A percentile compares a stretch with the other conserved stretches of the same genome.
Conservation (phyloP, 202 grass and related monocot genomes). For the Carex arenaria region DNA sequence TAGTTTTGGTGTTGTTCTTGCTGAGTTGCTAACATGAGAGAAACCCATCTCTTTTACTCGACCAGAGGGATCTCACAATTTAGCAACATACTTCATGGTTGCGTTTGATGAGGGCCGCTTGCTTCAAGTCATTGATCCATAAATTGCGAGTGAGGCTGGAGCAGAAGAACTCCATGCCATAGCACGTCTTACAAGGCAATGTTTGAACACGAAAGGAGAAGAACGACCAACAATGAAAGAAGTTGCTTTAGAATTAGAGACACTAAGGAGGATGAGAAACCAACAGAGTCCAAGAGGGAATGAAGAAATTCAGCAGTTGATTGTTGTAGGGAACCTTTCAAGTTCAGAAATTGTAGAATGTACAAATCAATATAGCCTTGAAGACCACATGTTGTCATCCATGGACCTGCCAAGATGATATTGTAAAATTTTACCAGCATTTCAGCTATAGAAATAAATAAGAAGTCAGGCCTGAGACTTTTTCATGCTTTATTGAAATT, state of each 20-base stretch:
- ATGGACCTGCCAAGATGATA: slow-evolving; percentile 15
- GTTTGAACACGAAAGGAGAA: slow-evolving; percentile 48
- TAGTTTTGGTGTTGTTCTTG: slow-evolving; percentile 26
- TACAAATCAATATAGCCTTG: slow-evolving; percentile 28
- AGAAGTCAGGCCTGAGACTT: too few relatives aligned
- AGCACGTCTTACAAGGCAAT: slow-evolving; percentile 42
- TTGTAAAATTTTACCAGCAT: too few relatives aligned
- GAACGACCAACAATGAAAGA: slow-evolving; percentile 42
- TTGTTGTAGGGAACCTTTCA: neutral
- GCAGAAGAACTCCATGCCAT: slow-evolving; percentile 32
- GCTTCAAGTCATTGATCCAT: slow-evolving; percentile 32
- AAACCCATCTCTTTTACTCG: slow-evolving; percentile 39
- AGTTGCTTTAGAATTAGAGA: slow-evolving; percentile 38
- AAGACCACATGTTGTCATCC: slow-evolving; percentile 22
- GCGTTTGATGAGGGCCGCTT: slow-evolving; percentile 31
- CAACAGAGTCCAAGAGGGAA: neutral
- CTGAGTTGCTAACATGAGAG: slow-evolving; percentile 11
- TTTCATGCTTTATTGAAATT: too few relatives aligned
- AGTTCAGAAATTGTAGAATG: slow-evolving; percentile 20
- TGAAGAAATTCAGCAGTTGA: neutral
- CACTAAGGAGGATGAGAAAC: slow-evolving; percentile 15
- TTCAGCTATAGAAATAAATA: too few relatives aligned
- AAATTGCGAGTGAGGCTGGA: slow-evolving; percentile 35
- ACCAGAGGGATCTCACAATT: slow-evolving; percentile 46
- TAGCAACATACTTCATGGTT: slow-evolving; percentile 43